Conservation (phyloP, 345 rosid species). For the Garcia nutans region DNA sequence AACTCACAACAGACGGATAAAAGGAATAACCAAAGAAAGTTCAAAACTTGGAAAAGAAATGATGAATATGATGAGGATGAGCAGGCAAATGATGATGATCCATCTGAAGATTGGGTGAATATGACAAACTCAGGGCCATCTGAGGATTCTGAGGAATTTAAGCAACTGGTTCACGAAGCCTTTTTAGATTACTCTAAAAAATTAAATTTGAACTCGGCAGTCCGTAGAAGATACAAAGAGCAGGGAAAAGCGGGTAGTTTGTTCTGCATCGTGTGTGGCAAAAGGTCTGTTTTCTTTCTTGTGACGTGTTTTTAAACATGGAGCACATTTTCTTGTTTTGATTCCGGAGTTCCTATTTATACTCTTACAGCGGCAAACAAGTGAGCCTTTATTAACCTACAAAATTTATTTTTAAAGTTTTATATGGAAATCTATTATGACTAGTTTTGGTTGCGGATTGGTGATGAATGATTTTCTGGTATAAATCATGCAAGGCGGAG, state of each 20-base stretch:
- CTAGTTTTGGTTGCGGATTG: not conserved
- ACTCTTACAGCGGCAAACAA: conserved; percentile 2
- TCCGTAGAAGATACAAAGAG: conserved; percentile 58
- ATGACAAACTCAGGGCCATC: conserved; percentile 33
- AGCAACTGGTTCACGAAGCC: conserved; percentile 51
- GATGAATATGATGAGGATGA: conserved; percentile 38
- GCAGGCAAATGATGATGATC: conserved; percentile 35
- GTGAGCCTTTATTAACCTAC: not conserved
- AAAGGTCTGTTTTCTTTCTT: conserved; percentile 60
- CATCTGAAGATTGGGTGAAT: conserved; percentile 34
- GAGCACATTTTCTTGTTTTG: conserved; percentile 26
- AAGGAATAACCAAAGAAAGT: conserved; percentile 37
- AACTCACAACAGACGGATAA: conserved; percentile 34
- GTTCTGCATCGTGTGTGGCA: conserved; percentile 68
- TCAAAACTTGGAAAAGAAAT: conserved; percentile 45
- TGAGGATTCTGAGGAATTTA: conserved; percentile 60
- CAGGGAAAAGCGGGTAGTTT: conserved; percentile 72
- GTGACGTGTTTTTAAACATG: conserved; percentile 20
- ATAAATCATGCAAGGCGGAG: not conserved
- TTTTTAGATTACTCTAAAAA: conserved; percentile 48
- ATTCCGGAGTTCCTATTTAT: conserved; percentile 29
- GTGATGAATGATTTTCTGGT: conserved; percentile 3
- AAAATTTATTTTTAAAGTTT: not conserved
- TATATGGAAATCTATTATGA: conserved; percentile 2
- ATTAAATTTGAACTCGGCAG: conserved; percentile 46